Base-by-base conservation (phyloP, 352 stramenopile species). In the Phytophthora pisi region DNA sequence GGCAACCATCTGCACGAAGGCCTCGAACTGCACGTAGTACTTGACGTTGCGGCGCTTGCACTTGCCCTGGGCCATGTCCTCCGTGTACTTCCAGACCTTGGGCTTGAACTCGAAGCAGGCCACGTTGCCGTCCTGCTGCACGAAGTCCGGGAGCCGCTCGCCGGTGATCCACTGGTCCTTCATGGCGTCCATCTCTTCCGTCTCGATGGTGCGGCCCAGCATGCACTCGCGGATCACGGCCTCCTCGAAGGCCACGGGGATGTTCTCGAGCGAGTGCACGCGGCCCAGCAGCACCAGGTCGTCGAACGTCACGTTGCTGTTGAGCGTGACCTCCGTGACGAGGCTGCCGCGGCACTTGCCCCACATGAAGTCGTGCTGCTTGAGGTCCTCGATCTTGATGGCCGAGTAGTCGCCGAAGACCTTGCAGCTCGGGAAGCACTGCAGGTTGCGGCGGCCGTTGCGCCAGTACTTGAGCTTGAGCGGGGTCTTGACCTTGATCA, bases 281-380 rank as follows among this genome's bases (percentile, higher is more conserved):
- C 88, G 88, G 7, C 84, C 85, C 11, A 95, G 69, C 61, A 96
- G 73, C 51, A 94, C 61, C 30, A 96, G 78, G 63, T 96, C 84
- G 68, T 94, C 84, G 47, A 93, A 93, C 7, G 82, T 79, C 52
- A 91, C 78, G 72, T 80, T 92, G 72, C 79, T 91, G 72, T 93
- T 94, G 49, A 96, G 78, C 49, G 85, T 90, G 18, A 96, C 84
- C 64, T 96, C 88, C 0, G 86, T 90, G 23, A 93, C 84, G 34
- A 96, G 67, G 63, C 82, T 92, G 61, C 88, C 88, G 24, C 88
- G 84, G 65, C 88, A 96, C 73, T 96, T 96, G 75, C 88, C 88
- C 88, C 88, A 96, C 88, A 96, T 96, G 52, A 96, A 96, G 64
- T 95, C 88, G 65, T 95, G 88, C 64, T 94, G 86, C 81, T 94